phyloP scores from a whole-genome alignment of 139 green algal genomes.

The Auxenochlorella pyrenoidosa region DNA sequence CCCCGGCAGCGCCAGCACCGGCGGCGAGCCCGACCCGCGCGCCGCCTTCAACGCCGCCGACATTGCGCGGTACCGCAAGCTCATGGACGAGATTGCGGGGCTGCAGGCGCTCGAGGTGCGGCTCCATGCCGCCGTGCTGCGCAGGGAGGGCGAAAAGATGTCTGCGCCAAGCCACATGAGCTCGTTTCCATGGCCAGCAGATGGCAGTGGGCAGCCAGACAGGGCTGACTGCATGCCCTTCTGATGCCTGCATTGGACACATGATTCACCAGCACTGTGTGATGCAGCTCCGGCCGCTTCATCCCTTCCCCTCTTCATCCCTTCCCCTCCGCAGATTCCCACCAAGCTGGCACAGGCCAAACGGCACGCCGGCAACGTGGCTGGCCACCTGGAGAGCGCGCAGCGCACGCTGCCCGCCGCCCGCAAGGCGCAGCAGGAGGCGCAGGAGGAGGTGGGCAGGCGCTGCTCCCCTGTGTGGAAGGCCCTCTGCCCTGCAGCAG shows the following conservation, averaged over 20 bases:
- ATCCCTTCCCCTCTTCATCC: no score
- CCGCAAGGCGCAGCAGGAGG: not conserved
- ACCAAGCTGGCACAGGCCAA: slow-evolving; percentile 14
- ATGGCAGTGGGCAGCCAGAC: no score
- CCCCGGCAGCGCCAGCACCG: not conserved
- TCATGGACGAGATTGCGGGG: not conserved
- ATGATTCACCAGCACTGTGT: no score
- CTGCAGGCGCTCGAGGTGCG: not conserved
- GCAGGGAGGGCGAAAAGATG: no score
- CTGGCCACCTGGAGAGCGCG: not conserved
- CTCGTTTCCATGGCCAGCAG: no score
- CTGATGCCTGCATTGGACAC: no score
- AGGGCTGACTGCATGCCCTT: no score
- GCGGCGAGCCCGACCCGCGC: not conserved
- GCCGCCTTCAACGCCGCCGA: not conserved
- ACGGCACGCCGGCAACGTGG: not conserved
- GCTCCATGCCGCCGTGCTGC: not conserved
- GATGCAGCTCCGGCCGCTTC: no score
- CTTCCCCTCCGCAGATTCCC: not conserved
- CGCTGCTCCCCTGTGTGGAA: no score
- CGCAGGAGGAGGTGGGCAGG: slow-evolving; percentile 2
- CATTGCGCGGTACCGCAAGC: slow-evolving; percentile 9
- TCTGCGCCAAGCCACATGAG: no score
- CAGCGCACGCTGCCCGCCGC: slow-evolving; percentile 12
- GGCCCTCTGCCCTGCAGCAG: no score